These are phyloP conservation scores for Apiospora hydei DNA, from an alignment of 2,329 filamentous ascomycete species.

Conservation along the genomic window DNA sequence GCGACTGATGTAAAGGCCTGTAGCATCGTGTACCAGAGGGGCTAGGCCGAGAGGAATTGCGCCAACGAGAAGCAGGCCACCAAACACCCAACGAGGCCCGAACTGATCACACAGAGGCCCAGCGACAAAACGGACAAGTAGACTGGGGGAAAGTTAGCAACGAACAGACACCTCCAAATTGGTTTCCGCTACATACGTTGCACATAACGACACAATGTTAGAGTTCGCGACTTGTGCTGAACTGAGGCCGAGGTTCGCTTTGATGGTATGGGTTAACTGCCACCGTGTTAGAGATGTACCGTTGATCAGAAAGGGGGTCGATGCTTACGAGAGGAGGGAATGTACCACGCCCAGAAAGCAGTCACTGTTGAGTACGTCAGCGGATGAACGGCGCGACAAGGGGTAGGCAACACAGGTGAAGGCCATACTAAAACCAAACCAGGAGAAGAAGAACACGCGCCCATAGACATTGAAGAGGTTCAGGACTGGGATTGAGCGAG, in stretches of 20 bases:
- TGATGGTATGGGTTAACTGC: conserved; percentile 77
- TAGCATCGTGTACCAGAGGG: conserved; percentile 73
- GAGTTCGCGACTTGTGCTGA: conserved; percentile 82
- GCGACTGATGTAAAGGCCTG: conserved; percentile 73
- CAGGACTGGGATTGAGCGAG: conserved; percentile 78
- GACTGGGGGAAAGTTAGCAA: conserved; percentile 45
- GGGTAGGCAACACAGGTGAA: background rate
- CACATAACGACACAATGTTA: conserved; percentile 82
- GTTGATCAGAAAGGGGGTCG: conserved; percentile 10
- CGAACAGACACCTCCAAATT: background rate
- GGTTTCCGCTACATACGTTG: conserved; percentile 56
- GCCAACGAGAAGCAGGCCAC: conserved; percentile 77
- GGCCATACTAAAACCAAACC: conserved; percentile 45
- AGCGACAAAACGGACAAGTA: conserved; percentile 78
- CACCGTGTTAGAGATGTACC: conserved; percentile 27
- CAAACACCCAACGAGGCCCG: conserved; percentile 82
- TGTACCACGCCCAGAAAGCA: conserved; percentile 88
- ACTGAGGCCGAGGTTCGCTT: conserved; percentile 76
- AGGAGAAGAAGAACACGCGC: conserved; percentile 83
- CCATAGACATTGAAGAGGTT: conserved; percentile 84
- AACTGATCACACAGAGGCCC: conserved; percentile 87
- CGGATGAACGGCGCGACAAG: background rate
- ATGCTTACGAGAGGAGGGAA: conserved; percentile 80
- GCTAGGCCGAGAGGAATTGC: conserved; percentile 84
- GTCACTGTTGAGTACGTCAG: conserved; percentile 52